phyloP scores from a whole-genome alignment of 2,329 filamentous ascomycete species.

The Thielaviopsis ethacetica region DNA sequence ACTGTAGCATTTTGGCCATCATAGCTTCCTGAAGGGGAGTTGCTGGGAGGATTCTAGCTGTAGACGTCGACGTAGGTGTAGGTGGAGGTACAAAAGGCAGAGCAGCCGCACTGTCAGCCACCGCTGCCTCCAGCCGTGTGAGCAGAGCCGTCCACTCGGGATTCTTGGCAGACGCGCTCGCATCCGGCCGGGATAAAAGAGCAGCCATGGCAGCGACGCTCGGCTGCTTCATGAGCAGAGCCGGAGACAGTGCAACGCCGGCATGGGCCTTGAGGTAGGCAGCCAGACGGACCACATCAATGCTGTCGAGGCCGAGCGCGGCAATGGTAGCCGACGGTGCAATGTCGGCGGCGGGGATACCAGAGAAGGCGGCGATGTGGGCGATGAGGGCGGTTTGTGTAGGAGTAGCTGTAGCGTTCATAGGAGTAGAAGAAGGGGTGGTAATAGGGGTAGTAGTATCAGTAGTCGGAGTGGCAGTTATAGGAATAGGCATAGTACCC shows the following conservation, averaged over 20 bases:
- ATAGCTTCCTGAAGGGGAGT: conserved; percentile 81
- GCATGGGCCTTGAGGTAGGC: conserved; percentile 44
- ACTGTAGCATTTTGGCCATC: conserved; percentile 65
- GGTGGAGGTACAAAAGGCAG: no score
- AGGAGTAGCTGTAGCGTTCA: no score
- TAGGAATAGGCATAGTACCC: neutral
- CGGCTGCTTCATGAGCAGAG: conserved; percentile 57
- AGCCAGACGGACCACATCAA: conserved; percentile 74
- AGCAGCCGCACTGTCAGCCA: conserved; percentile 3
- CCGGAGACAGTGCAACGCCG: conserved; percentile 48
- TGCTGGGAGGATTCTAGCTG: conserved; percentile 43
- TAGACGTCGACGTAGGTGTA: no score
- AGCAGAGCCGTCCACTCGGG: neutral
- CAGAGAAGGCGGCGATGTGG: conserved; percentile 30
- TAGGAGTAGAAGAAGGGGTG: neutral
- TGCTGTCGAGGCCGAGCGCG: conserved; percentile 77
- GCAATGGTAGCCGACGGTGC: conserved; percentile 49
- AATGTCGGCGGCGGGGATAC: conserved; percentile 33
- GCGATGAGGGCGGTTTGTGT: neutral
- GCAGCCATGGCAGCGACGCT: conserved; percentile 45
- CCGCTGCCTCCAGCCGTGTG: conserved; percentile 14
- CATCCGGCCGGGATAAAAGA: neutral
- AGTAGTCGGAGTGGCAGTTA: neutral
- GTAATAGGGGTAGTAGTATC: no score
- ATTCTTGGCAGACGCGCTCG: neutral